Conservation (phyloP, 805 yeast species). For the Zygosaccharomyces bisporus region DNA sequence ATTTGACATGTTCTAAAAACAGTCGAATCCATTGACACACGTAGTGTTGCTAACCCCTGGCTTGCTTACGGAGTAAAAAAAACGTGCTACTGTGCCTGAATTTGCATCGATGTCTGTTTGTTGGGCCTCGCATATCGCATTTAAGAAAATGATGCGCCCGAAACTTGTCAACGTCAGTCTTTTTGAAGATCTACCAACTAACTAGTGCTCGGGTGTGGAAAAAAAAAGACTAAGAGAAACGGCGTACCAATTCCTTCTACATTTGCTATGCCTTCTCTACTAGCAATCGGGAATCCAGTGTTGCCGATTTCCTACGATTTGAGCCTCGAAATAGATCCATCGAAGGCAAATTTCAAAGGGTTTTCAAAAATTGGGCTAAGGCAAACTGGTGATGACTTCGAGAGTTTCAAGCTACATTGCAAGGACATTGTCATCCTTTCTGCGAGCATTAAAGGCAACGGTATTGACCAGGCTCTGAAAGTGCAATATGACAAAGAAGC, state of each 20-base stretch:
- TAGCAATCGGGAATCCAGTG: constrained; percentile 20
- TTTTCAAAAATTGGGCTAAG: constrained; percentile 13
- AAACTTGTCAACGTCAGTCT: not conserved
- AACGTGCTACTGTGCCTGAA: no score
- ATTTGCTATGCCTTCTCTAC: not conserved
- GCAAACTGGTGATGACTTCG: constrained; percentile 1
- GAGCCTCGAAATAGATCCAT: constrained; percentile 39
- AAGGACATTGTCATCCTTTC: constrained; percentile 38
- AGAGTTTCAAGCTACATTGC: constrained; percentile 24
- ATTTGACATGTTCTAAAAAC: no score
- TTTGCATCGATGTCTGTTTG: not conserved
- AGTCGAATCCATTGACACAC: no score
- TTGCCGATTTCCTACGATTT: constrained; percentile 39
- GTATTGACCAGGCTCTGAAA: constrained; percentile 24
- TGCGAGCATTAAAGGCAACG: constrained; percentile 39
- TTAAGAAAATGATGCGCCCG: not conserved
- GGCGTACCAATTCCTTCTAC: not conserved
- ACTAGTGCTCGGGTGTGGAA: not conserved
- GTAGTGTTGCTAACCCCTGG: no score
- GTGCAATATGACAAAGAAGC: constrained; percentile 23
- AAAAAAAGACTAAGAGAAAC: not conserved
- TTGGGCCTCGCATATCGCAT: not conserved
- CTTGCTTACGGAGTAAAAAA: no score
- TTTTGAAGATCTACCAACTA: not conserved
- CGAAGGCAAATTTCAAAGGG: constrained; percentile 47